Evolutionary conservation across 768 basidiomycete genomes (phyloP).

Genomic region (Mycena belliarum): DNA sequence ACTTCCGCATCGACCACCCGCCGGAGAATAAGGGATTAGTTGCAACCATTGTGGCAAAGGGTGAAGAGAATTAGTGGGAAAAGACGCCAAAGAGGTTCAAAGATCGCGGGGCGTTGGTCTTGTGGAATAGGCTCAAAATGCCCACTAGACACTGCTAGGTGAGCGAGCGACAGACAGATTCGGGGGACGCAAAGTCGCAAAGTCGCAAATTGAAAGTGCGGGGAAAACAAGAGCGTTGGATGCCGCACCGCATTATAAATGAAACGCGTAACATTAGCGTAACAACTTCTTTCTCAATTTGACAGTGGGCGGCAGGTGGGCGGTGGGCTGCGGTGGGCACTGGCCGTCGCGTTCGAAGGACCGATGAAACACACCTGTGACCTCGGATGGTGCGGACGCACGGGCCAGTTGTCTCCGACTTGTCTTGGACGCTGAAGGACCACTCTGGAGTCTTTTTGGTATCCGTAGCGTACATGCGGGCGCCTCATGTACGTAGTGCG

Average conservation of each 20-base stretch:
- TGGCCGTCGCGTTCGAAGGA: too few species aligned
- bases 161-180: neutral
- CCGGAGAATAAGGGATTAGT: slow-evolving; percentile 32
- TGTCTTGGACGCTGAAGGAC: too few species aligned
- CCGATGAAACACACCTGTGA: too few species aligned
- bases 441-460: too few species aligned
- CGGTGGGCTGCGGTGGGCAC: too few species aligned
- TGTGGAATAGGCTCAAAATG: slow-evolving; percentile 2
- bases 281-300: too few species aligned
- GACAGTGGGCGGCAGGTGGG: slow-evolving; percentile 15
- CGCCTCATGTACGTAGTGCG: too few species aligned
- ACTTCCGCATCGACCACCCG: slow-evolving; percentile 35
- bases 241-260: neutral
- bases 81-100: slow-evolving; percentile 11
- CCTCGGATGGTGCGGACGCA: too few species aligned
- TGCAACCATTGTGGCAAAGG: slow-evolving; percentile 24
- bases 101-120: slow-evolving; percentile 19
- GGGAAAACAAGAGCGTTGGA: neutral
- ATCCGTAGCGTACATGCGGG: too few species aligned
- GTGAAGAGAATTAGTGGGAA: neutral
- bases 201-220: too few species aligned
- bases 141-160: slow-evolving; percentile 14
- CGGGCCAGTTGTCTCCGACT: too few species aligned
- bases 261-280: neutral
- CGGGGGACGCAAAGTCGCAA: neutral